Evolutionary conservation across 2,329 filamentous ascomycete genomes (phyloP).

Genomic region (Talaromyces sp.): DNA sequence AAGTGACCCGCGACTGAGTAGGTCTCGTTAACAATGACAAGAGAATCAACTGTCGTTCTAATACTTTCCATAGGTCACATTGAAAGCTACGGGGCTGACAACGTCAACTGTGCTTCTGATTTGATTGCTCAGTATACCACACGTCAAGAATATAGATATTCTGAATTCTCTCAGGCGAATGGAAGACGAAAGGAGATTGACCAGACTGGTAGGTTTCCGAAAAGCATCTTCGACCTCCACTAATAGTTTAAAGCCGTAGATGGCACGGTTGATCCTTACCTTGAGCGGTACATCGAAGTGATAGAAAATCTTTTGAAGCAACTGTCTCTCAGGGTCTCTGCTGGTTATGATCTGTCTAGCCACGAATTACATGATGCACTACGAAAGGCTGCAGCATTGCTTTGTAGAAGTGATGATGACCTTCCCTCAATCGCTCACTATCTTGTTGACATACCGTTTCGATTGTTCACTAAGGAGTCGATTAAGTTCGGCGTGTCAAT

Average conservation of each 20-base stretch:
- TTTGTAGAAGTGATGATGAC: constrained; percentile 73
- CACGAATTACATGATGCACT: constrained; percentile 76
- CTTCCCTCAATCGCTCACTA: constrained; percentile 79
- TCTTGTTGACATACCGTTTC: constrained; percentile 88
- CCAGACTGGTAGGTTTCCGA: constrained; percentile 7
- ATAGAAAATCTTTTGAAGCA: constrained; percentile 62
- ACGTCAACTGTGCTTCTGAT: constrained; percentile 88
- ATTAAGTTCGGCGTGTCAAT: constrained; percentile 93
- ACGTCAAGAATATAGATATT: constrained; percentile 89
- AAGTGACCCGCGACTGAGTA: constrained; percentile 76
- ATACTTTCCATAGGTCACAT: constrained; percentile 54
- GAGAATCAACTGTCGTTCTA: constrained; percentile 9
- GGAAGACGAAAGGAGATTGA: constrained; percentile 10
- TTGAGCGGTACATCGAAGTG: constrained; percentile 37
- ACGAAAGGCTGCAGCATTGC: constrained; percentile 75
- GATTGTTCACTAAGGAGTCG: constrained; percentile 87
- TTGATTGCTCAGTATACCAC: constrained; percentile 97
- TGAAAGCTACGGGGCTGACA: constrained; percentile 67
- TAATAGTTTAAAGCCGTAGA: constrained; percentile 4
- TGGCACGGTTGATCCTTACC: constrained; percentile 5
- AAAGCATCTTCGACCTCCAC: background rate
- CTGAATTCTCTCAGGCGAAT: constrained; percentile 58
- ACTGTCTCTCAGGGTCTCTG: constrained; percentile 67
- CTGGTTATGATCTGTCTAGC: constrained; percentile 67
- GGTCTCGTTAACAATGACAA: constrained; percentile 4